Conservation (phyloP, 1,139 yeast genomes). For the Suhomyces terraborum region DNA sequence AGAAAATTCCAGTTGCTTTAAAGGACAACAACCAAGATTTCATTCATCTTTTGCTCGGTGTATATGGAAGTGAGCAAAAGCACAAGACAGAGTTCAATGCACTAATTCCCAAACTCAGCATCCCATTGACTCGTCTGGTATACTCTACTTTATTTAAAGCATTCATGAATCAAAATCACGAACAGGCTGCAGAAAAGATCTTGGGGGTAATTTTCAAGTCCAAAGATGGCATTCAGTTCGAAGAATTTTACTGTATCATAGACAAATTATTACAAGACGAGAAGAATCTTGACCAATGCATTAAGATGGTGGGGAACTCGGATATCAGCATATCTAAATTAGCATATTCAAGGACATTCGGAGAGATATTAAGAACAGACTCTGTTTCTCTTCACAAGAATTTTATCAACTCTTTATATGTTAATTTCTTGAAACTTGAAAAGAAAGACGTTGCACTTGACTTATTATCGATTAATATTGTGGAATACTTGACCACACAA, state of each 20-base stretch:
- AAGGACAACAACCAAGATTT: conserved; percentile 4
- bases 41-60: conserved; percentile 5
- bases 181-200: conserved; percentile 33
- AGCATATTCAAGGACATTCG: conserved; percentile 30
- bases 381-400: conserved; percentile 14
- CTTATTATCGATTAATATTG: conserved; percentile 12
- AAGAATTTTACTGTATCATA: conserved; percentile 34
- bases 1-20: conserved; percentile 3
- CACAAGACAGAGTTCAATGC: conserved; percentile 20
- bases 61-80: conserved; percentile 8
- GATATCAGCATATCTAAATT: conserved; percentile 26
- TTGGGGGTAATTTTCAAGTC: conserved; percentile 35
- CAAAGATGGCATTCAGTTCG: conserved; percentile 25
- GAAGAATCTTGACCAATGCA: conserved; percentile 26
- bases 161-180: conserved; percentile 31
- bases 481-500: conserved; percentile 14
- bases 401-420: conserved; percentile 15
- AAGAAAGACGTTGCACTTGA: conserved; percentile 17
- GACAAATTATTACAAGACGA: conserved; percentile 28
- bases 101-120: conserved; percentile 24
- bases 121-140: conserved; percentile 37
- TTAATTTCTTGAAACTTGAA: conserved; percentile 15
- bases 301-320: conserved; percentile 24
- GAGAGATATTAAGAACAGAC: conserved; percentile 10
- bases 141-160: conserved; percentile 38